phyloP scores from a whole-genome alignment of 345 rosid genomes.

The Sisymbrium altissimum region DNA sequence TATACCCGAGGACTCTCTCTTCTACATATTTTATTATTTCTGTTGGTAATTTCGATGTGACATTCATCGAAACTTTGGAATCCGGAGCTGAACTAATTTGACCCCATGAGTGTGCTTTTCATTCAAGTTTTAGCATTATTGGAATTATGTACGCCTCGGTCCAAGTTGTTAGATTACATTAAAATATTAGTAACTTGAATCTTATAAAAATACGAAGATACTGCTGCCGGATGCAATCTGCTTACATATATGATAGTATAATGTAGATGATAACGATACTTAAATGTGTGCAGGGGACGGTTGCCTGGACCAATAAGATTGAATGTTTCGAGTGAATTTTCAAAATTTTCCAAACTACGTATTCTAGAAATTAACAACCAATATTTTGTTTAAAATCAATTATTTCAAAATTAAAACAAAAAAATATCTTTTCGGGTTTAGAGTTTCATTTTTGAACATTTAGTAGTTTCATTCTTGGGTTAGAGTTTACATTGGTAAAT shows the following conservation, averaged over 20 bases:
- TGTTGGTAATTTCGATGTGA: slow-evolving; percentile 4
- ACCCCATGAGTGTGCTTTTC: slow-evolving; percentile 10
- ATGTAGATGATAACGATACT: too few relatives aligned
- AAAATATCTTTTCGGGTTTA: too few relatives aligned
- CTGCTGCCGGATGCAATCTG: slow-evolving; percentile 22
- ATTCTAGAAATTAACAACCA: neutral
- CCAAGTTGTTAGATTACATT: slow-evolving; percentile 14
- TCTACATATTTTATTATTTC: neutral
- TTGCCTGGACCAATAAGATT: neutral
- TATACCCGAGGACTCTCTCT: slow-evolving; percentile 15
- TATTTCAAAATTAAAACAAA: too few relatives aligned
- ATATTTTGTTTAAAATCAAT: too few relatives aligned
- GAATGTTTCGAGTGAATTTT: neutral
- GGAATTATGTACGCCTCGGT: slow-evolving; percentile 4
- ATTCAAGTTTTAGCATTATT: slow-evolving; percentile 4
- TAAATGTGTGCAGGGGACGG: neutral
- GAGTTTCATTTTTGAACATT: too few relatives aligned
- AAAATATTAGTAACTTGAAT: neutral
- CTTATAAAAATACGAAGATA: slow-evolving; percentile 8
- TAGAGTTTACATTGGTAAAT: too few relatives aligned
- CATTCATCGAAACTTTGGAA: slow-evolving; percentile 8
- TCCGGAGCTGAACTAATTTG: slow-evolving; percentile 17
- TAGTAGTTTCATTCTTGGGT: too few relatives aligned
- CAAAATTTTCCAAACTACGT: neutral
- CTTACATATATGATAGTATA: neutral